Evolutionary conservation across 2,329 filamentous ascomycete species (phyloP).

Genomic region (Zelopaecilomyces penicillatus): DNA sequence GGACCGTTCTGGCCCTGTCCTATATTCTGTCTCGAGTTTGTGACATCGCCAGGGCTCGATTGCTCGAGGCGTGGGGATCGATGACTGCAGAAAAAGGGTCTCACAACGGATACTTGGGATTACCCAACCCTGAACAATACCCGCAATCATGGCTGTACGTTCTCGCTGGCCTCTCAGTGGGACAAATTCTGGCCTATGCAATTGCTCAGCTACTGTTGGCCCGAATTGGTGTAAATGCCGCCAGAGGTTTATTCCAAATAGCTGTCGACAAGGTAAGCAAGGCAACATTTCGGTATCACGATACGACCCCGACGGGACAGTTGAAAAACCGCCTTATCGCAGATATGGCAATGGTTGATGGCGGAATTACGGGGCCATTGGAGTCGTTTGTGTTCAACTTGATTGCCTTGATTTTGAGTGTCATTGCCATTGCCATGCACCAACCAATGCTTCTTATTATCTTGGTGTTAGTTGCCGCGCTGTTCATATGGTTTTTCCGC

Average conservation of each 20-base stretch:
- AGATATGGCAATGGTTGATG: slow-evolving; percentile 83
- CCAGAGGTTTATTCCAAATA: slow-evolving; percentile 63
- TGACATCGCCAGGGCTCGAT: slow-evolving; percentile 64
- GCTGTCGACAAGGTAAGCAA: slow-evolving; percentile 67
- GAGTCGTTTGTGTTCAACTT: slow-evolving; percentile 60
- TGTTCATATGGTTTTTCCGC: slow-evolving; percentile 67
- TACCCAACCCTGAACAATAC: slow-evolving; percentile 57
- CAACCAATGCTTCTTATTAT: slow-evolving; percentile 71
- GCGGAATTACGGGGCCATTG: slow-evolving; percentile 69
- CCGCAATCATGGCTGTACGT: slow-evolving; percentile 66
- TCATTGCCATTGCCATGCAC: slow-evolving; percentile 70
- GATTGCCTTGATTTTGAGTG: slow-evolving; percentile 63
- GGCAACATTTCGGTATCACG: slow-evolving; percentile 84
- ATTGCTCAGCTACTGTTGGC: slow-evolving; percentile 60
- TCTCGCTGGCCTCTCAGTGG: slow-evolving; percentile 58
- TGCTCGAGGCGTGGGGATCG: slow-evolving; percentile 82
- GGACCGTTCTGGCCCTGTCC: slow-evolving; percentile 55
- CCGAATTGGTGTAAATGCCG: slow-evolving; percentile 71
- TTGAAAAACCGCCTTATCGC: slow-evolving; percentile 89
- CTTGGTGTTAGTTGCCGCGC: slow-evolving; percentile 55
- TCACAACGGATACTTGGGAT: slow-evolving; percentile 18
- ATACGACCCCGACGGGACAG: slow-evolving; percentile 78
- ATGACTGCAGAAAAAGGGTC: slow-evolving; percentile 20
- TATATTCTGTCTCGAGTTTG: slow-evolving; percentile 56
- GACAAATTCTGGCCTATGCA: slow-evolving; percentile 51